Base-by-base conservation (phyloP, 2,329 filamentous ascomycete genomes). In the Zymoseptoria tritici region DNA sequence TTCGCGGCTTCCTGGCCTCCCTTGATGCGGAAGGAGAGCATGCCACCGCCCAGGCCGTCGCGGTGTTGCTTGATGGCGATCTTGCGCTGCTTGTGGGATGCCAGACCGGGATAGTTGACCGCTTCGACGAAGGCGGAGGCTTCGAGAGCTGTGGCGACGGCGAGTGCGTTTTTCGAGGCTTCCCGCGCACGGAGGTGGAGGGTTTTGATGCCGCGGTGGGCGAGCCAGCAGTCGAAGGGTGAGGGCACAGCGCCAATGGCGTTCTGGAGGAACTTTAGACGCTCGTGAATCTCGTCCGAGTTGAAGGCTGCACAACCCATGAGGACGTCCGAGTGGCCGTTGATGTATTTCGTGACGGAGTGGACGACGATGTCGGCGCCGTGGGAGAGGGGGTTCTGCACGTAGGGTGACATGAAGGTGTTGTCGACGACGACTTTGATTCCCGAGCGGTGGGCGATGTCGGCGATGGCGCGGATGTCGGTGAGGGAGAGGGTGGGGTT, bases 391-490 rank as follows among this genome's bases (percentile, higher is more conserved):
- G 94, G 94, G 77, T 96, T 97, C 79, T 99, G 94, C 54, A 99
- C 84, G 75, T 97, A 99, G 31, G 94, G 94, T 62, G 89, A 93
- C 72, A 97, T 81, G 81, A 99, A 99, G 20, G 94, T 99, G 80
- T 99, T 99, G 80, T 99, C 94, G 50, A 99, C 94, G n/a, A 99
- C 94, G 51, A 99, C 94, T 73, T 90, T 81, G 70, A 97, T 90
- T 63, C 92, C 93, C 71, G 90, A 89, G 69, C 87, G 81, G 76
- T 97, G 94, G 19, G 94, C 94, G 58, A 88, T 83, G 26, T 85
- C 85, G 26, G 89, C 88, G 49, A 99, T 89, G 57, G 90, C 87
- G 68, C 89, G 83, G 73, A 99, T 96, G 77, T 99, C 93, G 65
- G 97, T 93, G 54, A 99, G 83, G 26, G 89, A 86, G 59, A 99